A percentile compares a stretch with the other conserved stretches of the same genome.
These are phyloP conservation scores for Echria macrotheca DNA, from an alignment of 495 filamentous ascomycete species.

Conservation along the genomic window DNA sequence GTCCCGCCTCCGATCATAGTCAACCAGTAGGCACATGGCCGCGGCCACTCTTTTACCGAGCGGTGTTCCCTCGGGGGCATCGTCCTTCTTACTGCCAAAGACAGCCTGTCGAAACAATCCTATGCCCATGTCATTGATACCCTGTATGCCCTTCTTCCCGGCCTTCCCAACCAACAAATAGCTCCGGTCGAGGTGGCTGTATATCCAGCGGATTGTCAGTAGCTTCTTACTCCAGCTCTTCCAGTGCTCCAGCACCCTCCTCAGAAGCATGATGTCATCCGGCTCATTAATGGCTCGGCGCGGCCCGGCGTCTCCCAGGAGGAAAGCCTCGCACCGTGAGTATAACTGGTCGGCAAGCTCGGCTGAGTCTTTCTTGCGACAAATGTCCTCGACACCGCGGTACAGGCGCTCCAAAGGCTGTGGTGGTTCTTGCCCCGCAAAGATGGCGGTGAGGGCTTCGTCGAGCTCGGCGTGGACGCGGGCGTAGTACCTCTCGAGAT, in stretches of 20 bases:
- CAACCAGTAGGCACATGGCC: conserved; percentile 71
- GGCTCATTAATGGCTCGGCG: no score
- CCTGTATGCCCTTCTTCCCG: conserved; percentile 39
- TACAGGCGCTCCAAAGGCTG: conserved; percentile 83
- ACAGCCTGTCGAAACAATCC: conserved; percentile 55
- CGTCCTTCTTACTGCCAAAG: conserved; percentile 50
- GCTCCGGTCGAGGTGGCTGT: conserved; percentile 87
- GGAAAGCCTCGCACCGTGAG: conserved; percentile 56
- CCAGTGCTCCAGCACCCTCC: conserved; percentile 66
- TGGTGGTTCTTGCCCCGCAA: conserved; percentile 53
- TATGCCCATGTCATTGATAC: conserved; percentile 53
- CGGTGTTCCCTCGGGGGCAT: conserved; percentile 28
- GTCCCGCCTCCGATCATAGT: conserved; percentile 58
- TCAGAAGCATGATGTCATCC: conserved; percentile 42
- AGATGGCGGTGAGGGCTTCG: conserved; percentile 65
- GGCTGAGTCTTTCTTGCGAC: conserved; percentile 65
- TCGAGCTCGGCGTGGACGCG: conserved; percentile 67
- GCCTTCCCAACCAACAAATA: conserved; percentile 54
- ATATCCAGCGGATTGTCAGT: conserved; percentile 74
- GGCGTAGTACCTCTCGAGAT: conserved; percentile 59
- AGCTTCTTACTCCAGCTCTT: conserved; percentile 71
- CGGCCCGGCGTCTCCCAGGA: conserved; percentile 49
- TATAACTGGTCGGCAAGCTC: conserved; percentile 58
- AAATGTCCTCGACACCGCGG: conserved; percentile 82
- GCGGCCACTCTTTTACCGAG: conserved; percentile 52